phyloP scores from a whole-genome alignment of 208 protist genomes.

The Trypanosoma scelopori region DNA sequence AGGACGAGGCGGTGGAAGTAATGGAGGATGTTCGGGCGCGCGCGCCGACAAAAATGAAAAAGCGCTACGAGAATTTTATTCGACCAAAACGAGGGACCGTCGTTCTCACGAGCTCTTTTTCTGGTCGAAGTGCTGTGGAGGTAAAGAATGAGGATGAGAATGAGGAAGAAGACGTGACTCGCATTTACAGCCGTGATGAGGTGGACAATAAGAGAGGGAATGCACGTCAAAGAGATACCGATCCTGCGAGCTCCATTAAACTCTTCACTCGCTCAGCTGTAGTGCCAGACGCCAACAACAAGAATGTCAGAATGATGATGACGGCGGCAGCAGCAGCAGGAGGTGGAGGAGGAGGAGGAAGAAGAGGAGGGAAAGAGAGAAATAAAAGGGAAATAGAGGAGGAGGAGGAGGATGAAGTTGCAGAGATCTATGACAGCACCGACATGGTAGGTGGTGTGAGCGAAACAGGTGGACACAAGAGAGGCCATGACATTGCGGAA shows the following conservation, averaged over 20 bases:
- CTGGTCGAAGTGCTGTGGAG: conserved; percentile 7
- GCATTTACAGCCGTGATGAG: conserved; percentile 73
- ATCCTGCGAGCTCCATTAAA: neutral
- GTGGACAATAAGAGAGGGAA: conserved; percentile 19
- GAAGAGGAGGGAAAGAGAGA: conserved; percentile 7
- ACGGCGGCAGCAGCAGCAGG: no score
- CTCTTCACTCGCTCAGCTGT: neutral
- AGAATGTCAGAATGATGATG: no score
- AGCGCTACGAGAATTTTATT: conserved; percentile 51
- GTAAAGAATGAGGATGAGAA: conserved; percentile 25
- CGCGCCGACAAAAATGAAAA: conserved; percentile 51
- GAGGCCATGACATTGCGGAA: no score
- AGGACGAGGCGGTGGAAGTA: neutral
- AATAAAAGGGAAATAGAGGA: neutral
- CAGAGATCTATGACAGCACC: conserved; percentile 2
- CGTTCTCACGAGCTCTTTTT: conserved; percentile 64
- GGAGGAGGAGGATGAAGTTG: conserved; percentile 27
- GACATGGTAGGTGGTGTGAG: neutral
- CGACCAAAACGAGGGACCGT: conserved; percentile 48
- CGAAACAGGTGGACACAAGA: neutral
- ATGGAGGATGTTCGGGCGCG: conserved; percentile 18
- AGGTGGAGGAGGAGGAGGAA: conserved; percentile 15
- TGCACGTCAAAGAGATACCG: neutral
- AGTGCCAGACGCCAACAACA: no score
- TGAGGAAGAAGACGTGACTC: conserved; percentile 58